Evolutionary conservation across 2,329 filamentous ascomycete genomes (phyloP), one percentile per base, ranked within the genome.

Genomic region (Elsinoe necatrix): DNA sequence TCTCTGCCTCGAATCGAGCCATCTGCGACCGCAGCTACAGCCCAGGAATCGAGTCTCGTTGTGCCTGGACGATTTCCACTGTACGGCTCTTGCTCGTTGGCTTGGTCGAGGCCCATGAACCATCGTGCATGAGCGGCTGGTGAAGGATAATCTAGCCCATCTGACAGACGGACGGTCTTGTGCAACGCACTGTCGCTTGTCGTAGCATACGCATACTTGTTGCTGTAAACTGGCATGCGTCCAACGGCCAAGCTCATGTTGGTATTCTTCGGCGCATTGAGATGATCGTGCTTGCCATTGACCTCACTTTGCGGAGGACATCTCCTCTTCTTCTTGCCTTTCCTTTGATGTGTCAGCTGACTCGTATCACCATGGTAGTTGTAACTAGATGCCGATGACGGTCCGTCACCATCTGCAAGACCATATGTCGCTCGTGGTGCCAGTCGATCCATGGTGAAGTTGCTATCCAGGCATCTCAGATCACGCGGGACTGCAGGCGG

Each of bases 381-480:
- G n/a, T 47, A 48, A 12, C n/a, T 16, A 3, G 29, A 8, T 21
- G 25, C 29, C 2, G 54, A 31, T 16, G 39, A 12, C 7, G 37
- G 41, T 12, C 23, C 12, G 1, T 37, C 4, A 7, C 29, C 42
- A 8, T 56, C 54, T 8, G 42, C 6, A 5, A 37, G 25, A 18
- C 21, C 39, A 8, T 18, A 27, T 8, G 23, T 21, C 20, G 8
- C 18, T 45, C 41, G 9, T 12, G 54, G 54, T 7, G 37, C 39
- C 18, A 56, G 27, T 21, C 54, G 54, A 20, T 56, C 54, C 54
- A 56, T 56, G 39, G 14, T 35, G 41, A 56, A 56, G 14, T 56
- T 35, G 27, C 54, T 56, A n/a, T 56, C 41, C 4, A 45, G n/a
- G 20, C 54, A 56, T 12, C 54, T n/a, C 16, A 47, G 42, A 25